A percentile compares a stretch with the other conserved stretches of the same genome.
Conservation (phyloP, 768 basidiomycete species). For the Auriscalpium microsporum region DNA sequence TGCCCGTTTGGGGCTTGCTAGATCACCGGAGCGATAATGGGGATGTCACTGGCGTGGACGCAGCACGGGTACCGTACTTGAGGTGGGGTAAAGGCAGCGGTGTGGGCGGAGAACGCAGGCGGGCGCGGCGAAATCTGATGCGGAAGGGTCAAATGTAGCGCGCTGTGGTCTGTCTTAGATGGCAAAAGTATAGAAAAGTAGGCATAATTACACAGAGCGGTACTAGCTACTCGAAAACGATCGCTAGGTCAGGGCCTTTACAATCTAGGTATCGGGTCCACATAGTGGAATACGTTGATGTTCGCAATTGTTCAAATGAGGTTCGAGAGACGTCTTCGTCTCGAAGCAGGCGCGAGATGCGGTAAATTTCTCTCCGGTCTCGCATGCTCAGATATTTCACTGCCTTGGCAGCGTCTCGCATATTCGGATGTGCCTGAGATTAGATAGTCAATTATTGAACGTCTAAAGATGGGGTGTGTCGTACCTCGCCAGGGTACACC, state of each 20-base stretch:
- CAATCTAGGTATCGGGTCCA: slow-evolving; percentile 33
- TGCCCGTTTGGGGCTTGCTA: slow-evolving; percentile 83
- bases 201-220: background rate
- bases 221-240: slow-evolving; percentile 25
- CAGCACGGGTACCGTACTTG: slow-evolving; percentile 63
- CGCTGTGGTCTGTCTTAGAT: background rate
- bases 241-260: slow-evolving; percentile 26
- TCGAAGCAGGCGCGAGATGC: slow-evolving; percentile 32
- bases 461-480: background rate
- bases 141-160: slow-evolving; percentile 61
- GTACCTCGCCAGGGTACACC: slow-evolving; percentile 33
- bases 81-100: slow-evolving; percentile 68
- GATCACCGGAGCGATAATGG: slow-evolving; percentile 47
- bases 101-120: slow-evolving; percentile 60
- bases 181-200: background rate
- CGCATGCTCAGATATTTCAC: slow-evolving; percentile 30
- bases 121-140: slow-evolving; percentile 83
- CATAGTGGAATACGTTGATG: slow-evolving; percentile 25
- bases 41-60: slow-evolving; percentile 44
- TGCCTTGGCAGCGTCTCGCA: slow-evolving; percentile 23
- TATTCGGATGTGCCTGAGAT: slow-evolving; percentile 28
- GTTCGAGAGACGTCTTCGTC: slow-evolving; percentile 29
- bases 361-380: slow-evolving; percentile 32
- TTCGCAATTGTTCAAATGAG: slow-evolving; percentile 3
- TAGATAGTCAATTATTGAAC: background rate